Evolutionary conservation across 768 basidiomycete species (phyloP), one percentile per base, ranked within the genome.

Genomic region (Pleurotus tuoliensis): DNA sequence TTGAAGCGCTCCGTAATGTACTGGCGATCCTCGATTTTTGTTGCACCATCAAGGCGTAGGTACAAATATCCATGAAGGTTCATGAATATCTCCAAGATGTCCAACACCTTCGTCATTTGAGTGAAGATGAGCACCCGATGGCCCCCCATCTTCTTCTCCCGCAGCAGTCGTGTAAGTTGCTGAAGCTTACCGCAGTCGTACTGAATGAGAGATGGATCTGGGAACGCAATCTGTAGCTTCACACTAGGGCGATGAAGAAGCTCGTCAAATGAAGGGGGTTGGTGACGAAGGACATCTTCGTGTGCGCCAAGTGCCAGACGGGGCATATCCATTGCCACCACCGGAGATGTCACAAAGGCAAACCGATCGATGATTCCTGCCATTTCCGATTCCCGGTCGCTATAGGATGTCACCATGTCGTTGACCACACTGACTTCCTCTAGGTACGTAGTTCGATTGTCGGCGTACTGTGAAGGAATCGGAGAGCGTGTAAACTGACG

Each of bases 111-210:
- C 27, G 95, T 96, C 95, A 98, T 98, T 65, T 98, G 95, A 0
- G 95, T 98, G 71, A 98, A 98, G 60, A 98, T 95, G 47, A 98
- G 78, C 22, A 91, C 80, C 5, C 95, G 88, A 67, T 97, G 94
- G 0, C 94, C 93, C 5, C 85, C 92, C 0, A 85, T 82, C 66
- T 94, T 93, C 70, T 85, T 90, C 69, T 90, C 83, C 45, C 92
- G 83, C 8, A 98, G 76, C 24, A 98, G 75, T 22, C 73, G 74
- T n/a, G 85, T 82, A 6, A 98, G 82, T 56, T 86, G 81, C 64
- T 97, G 95, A 11, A 98, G 80, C 66, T 98, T 98, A 45, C 95
- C 95, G 64, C 95, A 97, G 68, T 98, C 95, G 67, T 94, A 97
- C 66, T 97, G 94, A 5, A 97, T 77, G 30, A 96, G 77, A 3